Evolutionary conservation across 2,329 filamentous ascomycete genomes (phyloP).

Genomic region (Fusarium azukiicola): DNA sequence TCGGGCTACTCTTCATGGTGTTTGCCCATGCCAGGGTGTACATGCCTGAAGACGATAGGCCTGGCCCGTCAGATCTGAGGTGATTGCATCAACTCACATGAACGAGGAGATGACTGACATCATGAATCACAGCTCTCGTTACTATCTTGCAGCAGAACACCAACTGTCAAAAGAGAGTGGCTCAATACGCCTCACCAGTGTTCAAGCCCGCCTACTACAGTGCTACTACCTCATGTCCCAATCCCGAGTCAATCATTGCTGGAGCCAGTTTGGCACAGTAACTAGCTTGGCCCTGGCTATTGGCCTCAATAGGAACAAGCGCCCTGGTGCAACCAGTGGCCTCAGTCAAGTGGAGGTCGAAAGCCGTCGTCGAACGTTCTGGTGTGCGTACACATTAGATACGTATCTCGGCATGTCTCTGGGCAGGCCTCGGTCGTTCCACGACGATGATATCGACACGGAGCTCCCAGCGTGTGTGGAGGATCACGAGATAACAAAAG

Average conservation of each 20-base stretch:
- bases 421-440: conserved; percentile 50
- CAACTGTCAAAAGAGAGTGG: conserved; percentile 64
- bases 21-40: conserved; percentile 74
- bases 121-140: conserved; percentile 38
- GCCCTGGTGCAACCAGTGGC: conserved; percentile 33
- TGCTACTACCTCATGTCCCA: conserved; percentile 68
- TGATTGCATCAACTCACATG: neutral
- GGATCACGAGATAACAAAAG: conserved; percentile 44
- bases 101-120: neutral
- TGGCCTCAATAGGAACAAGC: conserved; percentile 52
- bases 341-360: conserved; percentile 49
- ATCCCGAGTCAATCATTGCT: conserved; percentile 71
- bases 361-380: conserved; percentile 50
- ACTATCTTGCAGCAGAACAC: conserved; percentile 59
- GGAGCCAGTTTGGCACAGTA: conserved; percentile 68
- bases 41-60: conserved; percentile 52
- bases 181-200: conserved; percentile 62
- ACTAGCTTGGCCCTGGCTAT: conserved; percentile 64
- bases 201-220: conserved; percentile 66
- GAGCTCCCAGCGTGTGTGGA: conserved; percentile 52
- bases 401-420: conserved; percentile 51
- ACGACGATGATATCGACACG: conserved; percentile 53
- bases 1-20: conserved; percentile 71
- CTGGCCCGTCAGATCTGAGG: conserved; percentile 51
- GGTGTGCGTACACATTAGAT: conserved; percentile 52